Conservation (phyloP, 2,329 filamentous ascomycete genomes). For the Chaetomiaceae sp. region DNA sequence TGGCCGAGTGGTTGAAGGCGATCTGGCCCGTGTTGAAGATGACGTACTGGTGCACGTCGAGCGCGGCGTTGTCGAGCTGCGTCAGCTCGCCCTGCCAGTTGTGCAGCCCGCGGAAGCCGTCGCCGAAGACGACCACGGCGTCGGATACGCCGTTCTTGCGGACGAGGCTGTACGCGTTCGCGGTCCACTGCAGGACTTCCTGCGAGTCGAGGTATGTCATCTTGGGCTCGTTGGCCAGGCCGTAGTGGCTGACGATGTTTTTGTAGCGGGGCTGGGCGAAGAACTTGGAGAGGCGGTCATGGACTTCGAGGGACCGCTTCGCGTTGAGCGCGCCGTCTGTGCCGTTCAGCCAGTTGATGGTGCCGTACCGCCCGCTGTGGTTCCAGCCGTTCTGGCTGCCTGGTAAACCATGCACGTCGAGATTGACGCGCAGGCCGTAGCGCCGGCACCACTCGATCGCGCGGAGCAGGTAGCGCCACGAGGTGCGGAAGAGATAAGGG, state of each 20-base stretch:
- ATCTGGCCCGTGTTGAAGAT: constrained; percentile 94
- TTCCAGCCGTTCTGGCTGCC: constrained; percentile 98
- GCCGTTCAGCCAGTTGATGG: constrained; percentile 87
- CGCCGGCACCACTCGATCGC: constrained; percentile 92
- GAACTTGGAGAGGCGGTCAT: constrained; percentile 82
- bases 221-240: constrained; percentile 87
- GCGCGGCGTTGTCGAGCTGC: constrained; percentile 65
- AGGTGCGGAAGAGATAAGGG: constrained; percentile 79
- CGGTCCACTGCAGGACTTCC: constrained; percentile 75
- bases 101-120: constrained; percentile 86
- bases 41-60: constrained; percentile 98
- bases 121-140: constrained; percentile 76
- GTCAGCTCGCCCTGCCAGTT: constrained; percentile 87
- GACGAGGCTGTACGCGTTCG: constrained; percentile 65
- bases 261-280: constrained; percentile 91
- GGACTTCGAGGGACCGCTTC: constrained; percentile 78
- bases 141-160: constrained; percentile 68
- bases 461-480: constrained; percentile 90
- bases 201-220: constrained; percentile 68
- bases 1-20: constrained; percentile 72
- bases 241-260: constrained; percentile 89
- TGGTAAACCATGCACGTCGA: constrained; percentile 87
- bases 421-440: constrained; percentile 85
- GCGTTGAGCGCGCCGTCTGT: constrained; percentile 73
- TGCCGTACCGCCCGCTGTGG: constrained; percentile 79